Evolutionary conservation across 306 rosid species (phyloP), one percentile per base, ranked within the genome.

Genomic region (Cicer chorassanicum): DNA sequence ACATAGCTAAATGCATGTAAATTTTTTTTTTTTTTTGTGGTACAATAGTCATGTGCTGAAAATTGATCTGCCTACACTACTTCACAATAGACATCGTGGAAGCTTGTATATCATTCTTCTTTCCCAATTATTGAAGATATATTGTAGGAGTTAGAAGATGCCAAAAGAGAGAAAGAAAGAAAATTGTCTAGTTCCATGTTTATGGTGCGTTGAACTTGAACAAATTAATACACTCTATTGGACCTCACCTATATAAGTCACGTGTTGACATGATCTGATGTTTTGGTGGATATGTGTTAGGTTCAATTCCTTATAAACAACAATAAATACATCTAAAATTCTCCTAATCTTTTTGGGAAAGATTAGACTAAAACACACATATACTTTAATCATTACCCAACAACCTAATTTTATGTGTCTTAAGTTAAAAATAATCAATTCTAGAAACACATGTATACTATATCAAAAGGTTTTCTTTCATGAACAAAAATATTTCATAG

Each of bases 191-290:
- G 56, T 21, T 46, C 15, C 72, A 45, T 67, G 72, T 66, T 21
- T 44, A 43, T 43, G 71, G 54, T 65, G 7, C 54, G 6, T 39
- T 63, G 19, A 63, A 63, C 71, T 45, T 66, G 53, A 65, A 8
- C 54, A 43, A 65, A 18, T 16, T 43, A 43, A 34, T 42, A 65
- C n/a, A 16, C 39, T 65, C 70, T 9, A 18, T 15, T 6, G 6
- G 54, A 66, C 41, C 70, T 18, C 40, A 66, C 41, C 70, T 18
- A 66, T 43, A 2, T 65, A 40, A 65, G 6, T 65, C 54, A 43
- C 11, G 71, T 43, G 71, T 44, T 66, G 21, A 43, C 1, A 19
- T 65, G 38, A 19, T 49, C 11, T 18, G 71, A 44, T 21, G 54
- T 65, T 44, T 65, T 3, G 16, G 66, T 61, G 4, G 44, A 13